Evolutionary conservation across 768 basidiomycete species (phyloP).

Genomic region (Boletus vinaceobasis): DNA sequence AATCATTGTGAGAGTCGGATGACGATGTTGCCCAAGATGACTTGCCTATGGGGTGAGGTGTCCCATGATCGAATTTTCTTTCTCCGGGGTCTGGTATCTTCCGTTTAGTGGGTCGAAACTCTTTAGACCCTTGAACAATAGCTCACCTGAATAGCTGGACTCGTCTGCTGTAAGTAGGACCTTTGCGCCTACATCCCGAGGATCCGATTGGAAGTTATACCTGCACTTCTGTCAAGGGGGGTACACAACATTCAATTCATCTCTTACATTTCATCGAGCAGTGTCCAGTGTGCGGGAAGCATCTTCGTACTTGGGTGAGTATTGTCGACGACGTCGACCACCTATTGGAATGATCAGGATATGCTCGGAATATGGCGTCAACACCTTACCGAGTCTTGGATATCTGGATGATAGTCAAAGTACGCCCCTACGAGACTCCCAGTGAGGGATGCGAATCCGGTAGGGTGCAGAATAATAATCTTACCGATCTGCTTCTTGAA

Average conservation of each 20-base stretch:
- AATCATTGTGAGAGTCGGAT: neutral
- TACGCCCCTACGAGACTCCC: slow-evolving; percentile 43
- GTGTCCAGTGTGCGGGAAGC: slow-evolving; percentile 50
- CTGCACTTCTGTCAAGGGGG: slow-evolving; percentile 30
- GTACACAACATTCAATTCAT: neutral
- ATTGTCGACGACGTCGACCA: slow-evolving; percentile 52
- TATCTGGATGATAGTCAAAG: slow-evolving; percentile 67
- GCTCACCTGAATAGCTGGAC: slow-evolving; percentile 54
- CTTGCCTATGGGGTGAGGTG: slow-evolving; percentile 74
- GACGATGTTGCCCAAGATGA: neutral
- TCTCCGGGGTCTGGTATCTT: slow-evolving; percentile 21
- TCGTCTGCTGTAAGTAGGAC: slow-evolving; percentile 67
- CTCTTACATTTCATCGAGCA: slow-evolving; percentile 59
- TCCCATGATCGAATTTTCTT: slow-evolving; percentile 59
- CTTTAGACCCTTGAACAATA: neutral
- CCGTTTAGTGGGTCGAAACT: neutral
- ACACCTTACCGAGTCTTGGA: slow-evolving; percentile 59
- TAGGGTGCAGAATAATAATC: neutral
- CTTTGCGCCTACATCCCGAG: slow-evolving; percentile 56
- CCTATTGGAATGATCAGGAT: slow-evolving; percentile 34
- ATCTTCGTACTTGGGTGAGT: slow-evolving; percentile 61
- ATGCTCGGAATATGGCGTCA: neutral
- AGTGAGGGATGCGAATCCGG: neutral
- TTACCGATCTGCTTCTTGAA: slow-evolving; percentile 57
- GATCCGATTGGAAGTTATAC: slow-evolving; percentile 74